Base-by-base conservation (phyloP, 139 green algal genomes). In the Coelastrella sp. region DNA sequence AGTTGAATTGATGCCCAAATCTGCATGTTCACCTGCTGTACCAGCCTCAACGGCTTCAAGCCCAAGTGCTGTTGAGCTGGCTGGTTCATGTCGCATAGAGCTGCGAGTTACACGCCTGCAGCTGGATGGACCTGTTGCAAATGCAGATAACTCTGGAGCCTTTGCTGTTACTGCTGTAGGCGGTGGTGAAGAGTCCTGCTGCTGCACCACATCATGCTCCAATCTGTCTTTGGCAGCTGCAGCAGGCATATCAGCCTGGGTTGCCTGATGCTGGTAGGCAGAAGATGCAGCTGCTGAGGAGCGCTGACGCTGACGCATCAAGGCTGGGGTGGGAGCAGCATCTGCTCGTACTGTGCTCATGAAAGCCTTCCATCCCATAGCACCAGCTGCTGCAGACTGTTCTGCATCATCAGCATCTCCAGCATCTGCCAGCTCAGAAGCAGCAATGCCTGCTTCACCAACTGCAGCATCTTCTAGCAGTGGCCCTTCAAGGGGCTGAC, bases 331-430 rank as follows among this genome's bases (percentile, higher is more conserved):
- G 7, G 75, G 75, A 27, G 37, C 37, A 69, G 69, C 75, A 48
- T 25, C 45, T 30, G 75, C 75, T 71, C 71, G 75, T 23, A 82
- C 51, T 2, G 51, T 66, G 35, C 37, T 71, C 5, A 82, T 15
- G 25, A 82, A 82, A 2, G 53, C 17, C 35, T 82, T 82, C 75
- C 75, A 82, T 53, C n/a, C 75, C 40, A 76, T 30, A 30, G 67
- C 35, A 32, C 3, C n/a, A 41, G 27, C n/a, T 40, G 30, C 72
- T 21, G 48, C 72, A 67, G 72, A 19, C 73, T 51, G 37, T 34
- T 3, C 50, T 37, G 73, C 73, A 51, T 21, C 48, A 50, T 21
- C 73, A 35, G 73, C 15, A 45, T 7, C 73, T 34, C 32, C 32
- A 38, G 7, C 23, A 23, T 25, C 50, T 34, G 48, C 73, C 19